Conservation (phyloP, 2,329 filamentous ascomycete species). For the Hypoxylon sp. region DNA sequence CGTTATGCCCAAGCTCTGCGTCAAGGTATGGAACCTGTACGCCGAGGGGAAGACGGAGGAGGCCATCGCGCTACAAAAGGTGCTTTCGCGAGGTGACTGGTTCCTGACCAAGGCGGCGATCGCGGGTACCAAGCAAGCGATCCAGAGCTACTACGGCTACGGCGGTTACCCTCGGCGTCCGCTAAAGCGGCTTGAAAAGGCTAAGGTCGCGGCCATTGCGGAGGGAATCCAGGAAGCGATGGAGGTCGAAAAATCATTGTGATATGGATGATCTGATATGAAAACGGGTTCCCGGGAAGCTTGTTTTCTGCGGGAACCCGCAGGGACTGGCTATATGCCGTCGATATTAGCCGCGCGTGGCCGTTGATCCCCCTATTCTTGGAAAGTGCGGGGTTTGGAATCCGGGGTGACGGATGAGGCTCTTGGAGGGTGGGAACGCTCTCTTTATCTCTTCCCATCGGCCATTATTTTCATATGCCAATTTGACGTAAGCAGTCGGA, state of each 20-base stretch:
- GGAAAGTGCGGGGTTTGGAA: constrained; percentile 43
- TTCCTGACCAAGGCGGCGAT: constrained; percentile 84
- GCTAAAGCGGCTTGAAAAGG: constrained; percentile 73
- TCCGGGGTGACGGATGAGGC: constrained; percentile 45
- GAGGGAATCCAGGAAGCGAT: constrained; percentile 72
- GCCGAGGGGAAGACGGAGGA: constrained; percentile 78
- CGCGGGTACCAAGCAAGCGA: constrained; percentile 85
- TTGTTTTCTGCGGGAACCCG: constrained; percentile 28
- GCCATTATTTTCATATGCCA: not conserved
- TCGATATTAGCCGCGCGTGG: constrained; percentile 44
- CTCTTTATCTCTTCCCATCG: constrained; percentile 9
- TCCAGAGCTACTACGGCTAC: constrained; percentile 85
- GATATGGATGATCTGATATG: constrained; percentile 47
- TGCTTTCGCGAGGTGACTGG: constrained; percentile 85
- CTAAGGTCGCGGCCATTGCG: constrained; percentile 63
- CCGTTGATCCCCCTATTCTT: constrained; percentile 39
- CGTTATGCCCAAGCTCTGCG: constrained; percentile 84
- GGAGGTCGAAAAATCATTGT: constrained; percentile 70
- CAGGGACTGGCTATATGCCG: constrained; percentile 43
- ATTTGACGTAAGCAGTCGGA: constrained; percentile 23
- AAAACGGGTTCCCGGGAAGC: constrained; percentile 47
- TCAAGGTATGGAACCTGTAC: constrained; percentile 82
- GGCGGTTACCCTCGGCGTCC: constrained; percentile 81
- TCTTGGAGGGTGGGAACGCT: constrained; percentile 35
- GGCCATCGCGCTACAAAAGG: constrained; percentile 78